A percentile compares a stretch with the other conserved stretches of the same genome.
Evolutionary conservation across 2,329 filamentous ascomycete species (phyloP).

Genomic region (Pseudogymnoascus pannorum): DNA sequence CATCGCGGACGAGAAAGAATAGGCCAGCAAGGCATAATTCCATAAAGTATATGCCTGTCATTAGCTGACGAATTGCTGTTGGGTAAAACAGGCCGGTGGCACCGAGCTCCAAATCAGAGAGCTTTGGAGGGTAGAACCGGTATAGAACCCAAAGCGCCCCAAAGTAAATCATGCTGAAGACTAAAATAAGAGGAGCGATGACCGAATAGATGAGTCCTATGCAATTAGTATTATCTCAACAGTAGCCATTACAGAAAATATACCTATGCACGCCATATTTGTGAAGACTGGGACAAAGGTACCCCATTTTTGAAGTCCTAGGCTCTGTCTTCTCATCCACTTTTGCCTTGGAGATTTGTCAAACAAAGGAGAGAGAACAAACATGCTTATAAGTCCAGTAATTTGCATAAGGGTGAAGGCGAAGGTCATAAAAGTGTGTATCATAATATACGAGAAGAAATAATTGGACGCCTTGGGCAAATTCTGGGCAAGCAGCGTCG

Average conservation of each 20-base stretch:
- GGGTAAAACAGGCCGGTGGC: not conserved
- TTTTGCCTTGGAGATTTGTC: constrained; percentile 13
- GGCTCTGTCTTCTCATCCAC: constrained; percentile 4
- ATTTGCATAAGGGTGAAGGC: constrained; percentile 14
- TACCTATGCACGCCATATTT: constrained; percentile 20
- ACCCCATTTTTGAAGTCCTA: constrained; percentile 11
- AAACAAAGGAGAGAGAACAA: constrained; percentile 15
- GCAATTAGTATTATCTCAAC: no score
- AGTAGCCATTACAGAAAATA: no score
- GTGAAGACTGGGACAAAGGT: constrained; percentile 15
- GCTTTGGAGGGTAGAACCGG: constrained; percentile 6
- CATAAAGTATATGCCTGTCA: constrained; percentile 12
- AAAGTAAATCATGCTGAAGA: constrained; percentile 17
- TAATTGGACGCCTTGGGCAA: constrained; percentile 21
- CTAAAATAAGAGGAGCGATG: constrained; percentile 17
- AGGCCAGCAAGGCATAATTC: constrained; percentile 11
- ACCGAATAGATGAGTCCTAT: constrained; percentile 20
- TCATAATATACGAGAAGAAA: constrained; percentile 22
- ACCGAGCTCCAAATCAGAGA: not conserved
- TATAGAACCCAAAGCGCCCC: constrained; percentile 16
- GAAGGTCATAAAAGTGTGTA: constrained; percentile 14
- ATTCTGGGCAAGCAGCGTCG: constrained; percentile 5
- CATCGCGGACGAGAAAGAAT: constrained; percentile 10
- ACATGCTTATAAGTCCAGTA: constrained; percentile 12
- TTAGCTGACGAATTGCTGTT: constrained; percentile 8